These are phyloP conservation scores for Alternaria gansuensis DNA, from an alignment of 2,329 filamentous ascomycete species.

Conservation along the genomic window DNA sequence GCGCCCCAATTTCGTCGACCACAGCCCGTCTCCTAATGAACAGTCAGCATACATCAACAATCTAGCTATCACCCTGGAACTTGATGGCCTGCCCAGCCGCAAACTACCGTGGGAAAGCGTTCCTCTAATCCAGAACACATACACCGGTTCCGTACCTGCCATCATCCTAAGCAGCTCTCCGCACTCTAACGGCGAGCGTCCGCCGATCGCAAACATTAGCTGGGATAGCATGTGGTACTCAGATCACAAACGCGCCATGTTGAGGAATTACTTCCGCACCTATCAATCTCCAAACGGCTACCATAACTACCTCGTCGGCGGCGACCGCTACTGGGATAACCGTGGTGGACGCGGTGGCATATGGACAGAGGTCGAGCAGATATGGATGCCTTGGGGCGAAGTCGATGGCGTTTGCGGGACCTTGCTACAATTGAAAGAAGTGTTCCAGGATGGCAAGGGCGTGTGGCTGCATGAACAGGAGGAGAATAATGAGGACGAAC, in stretches of 20 bases:
- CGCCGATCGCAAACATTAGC: conserved; percentile 34
- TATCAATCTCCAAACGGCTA: conserved; percentile 56
- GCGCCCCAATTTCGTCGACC: conserved; percentile 34
- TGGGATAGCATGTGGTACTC: conserved; percentile 63
- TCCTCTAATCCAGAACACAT: conserved; percentile 59
- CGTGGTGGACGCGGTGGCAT: conserved; percentile 63
- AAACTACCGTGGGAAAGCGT: conserved; percentile 56
- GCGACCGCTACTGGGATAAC: conserved; percentile 59
- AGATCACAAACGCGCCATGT: conserved; percentile 58
- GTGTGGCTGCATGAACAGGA: conserved; percentile 49
- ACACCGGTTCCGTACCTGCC: conserved; percentile 58
- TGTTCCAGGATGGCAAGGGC: conserved; percentile 61
- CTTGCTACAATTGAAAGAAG: conserved; percentile 52
- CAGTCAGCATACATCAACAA: conserved; percentile 44
- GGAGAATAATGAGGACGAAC: conserved; percentile 23
- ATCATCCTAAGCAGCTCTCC: conserved; percentile 50
- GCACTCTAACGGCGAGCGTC: conserved; percentile 36
- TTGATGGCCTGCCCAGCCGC: conserved; percentile 57
- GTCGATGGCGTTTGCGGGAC: conserved; percentile 52
- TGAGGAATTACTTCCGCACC: conserved; percentile 60
- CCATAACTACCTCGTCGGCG: conserved; percentile 57
- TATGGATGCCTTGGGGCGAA: conserved; percentile 61
- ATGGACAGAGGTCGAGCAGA: conserved; percentile 60
- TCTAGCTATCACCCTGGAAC: conserved; percentile 35
- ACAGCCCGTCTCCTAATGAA: conserved; percentile 42